Base-by-base conservation (phyloP, 2,329 filamentous ascomycete genomes). In the Whalleya microplaca region DNA sequence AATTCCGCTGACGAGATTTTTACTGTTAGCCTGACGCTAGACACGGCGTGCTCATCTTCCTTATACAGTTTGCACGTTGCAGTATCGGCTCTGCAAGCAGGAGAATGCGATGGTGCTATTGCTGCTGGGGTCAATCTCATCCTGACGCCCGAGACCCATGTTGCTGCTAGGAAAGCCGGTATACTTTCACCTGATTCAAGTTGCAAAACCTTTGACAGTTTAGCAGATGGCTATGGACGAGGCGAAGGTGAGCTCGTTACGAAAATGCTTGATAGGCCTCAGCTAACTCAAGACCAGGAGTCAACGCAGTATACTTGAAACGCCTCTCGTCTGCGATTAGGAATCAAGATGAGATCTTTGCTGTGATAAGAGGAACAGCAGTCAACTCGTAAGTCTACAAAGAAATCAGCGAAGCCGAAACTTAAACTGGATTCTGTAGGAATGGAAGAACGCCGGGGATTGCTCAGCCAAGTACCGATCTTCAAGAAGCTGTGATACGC, bases 151-250 rank as follows among this genome's bases (percentile, higher is more conserved):
- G 64, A 64, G 18, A 55, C 37, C 9, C 66, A 69, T 6, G 8
- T 68, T 0, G 60, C 9, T 0, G 45, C 59, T 0, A 42, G 41
- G 12, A 69, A 69, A 40, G 41, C 41, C 1, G 67, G 67, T 4
- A 70, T 78, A 51, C 63, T 80, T 1, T 76, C 75, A 1, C 66
- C 73, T 0, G 72, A 67, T 0, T 71, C 71, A 1, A 66, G 67
- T 2, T 75, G 71, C 49, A 69, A 68, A 4, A 76, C 75, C 48
- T 80, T 76, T 64, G 76, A 79, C 53, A 66, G 58, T 1, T 66
- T 68, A 1, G 82, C 79, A 0, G 71, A 83, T 62, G 82, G 82
- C 0, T 84, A 83, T 56, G 80, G 72, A 2, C 73, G 81, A 0
- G 82, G 77, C 0, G 82, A 84, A 32, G 81, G 78, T 0, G n/a